A percentile compares a stretch with the other conserved stretches of the same genome.
Conservation (phyloP, 345 rosid genomes). For the Citrus cavaleriei region DNA sequence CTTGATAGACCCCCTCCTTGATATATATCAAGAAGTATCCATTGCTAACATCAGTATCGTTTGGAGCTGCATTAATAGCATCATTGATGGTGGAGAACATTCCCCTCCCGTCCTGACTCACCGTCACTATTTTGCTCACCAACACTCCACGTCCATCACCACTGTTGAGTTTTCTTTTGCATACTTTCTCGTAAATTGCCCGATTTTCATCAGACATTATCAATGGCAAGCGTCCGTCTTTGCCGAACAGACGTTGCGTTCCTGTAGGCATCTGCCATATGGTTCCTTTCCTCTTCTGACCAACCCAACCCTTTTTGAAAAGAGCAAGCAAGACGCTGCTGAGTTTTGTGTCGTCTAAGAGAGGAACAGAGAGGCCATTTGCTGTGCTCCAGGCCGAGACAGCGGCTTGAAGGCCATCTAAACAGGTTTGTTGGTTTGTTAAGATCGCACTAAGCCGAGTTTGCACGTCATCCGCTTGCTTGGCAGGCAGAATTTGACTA, state of each 20-base stretch:
- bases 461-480: constrained; percentile 62
- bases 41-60: constrained; percentile 39
- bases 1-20: constrained; percentile 69
- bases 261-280: constrained; percentile 22
- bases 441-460: constrained; percentile 68
- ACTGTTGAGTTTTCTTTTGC: constrained; percentile 47
- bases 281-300: constrained; percentile 33
- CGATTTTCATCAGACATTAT: constrained; percentile 51
- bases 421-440: constrained; percentile 77
- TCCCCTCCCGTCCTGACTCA: constrained; percentile 65
- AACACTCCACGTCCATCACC: constrained; percentile 13
- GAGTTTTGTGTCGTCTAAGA: constrained; percentile 68
- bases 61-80: constrained; percentile 72
- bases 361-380: constrained; percentile 48
- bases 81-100: constrained; percentile 66
- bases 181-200: constrained; percentile 51
- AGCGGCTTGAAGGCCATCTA: constrained; percentile 51
- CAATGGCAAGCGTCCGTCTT: constrained; percentile 48
- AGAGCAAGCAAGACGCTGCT: constrained; percentile 70
- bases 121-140: constrained; percentile 60
- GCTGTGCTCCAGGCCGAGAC: constrained; percentile 48
- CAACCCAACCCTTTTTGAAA: constrained; percentile 71
- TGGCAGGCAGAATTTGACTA: constrained; percentile 28
- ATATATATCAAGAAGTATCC: constrained; percentile 82
- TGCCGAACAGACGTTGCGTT: constrained; percentile 27